Conservation (phyloP, 2,329 filamentous ascomycete species). For the Arthrobotrys pseudoclavata region DNA sequence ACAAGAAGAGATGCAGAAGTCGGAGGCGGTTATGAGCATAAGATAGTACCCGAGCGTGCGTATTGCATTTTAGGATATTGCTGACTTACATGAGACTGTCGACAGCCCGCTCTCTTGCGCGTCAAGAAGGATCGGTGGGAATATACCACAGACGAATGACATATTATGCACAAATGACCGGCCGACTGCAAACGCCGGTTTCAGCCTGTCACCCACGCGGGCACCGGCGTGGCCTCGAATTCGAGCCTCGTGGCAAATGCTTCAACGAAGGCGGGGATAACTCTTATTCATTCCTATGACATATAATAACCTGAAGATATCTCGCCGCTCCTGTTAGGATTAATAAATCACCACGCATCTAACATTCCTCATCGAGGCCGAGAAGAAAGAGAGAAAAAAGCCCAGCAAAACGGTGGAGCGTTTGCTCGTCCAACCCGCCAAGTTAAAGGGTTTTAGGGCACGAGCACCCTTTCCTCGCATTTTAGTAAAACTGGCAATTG, state of each 20-base stretch:
- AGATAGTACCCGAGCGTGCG: too few relatives aligned
- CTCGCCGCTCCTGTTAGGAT: too few relatives aligned
- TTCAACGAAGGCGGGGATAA: too few relatives aligned
- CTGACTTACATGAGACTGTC: too few relatives aligned
- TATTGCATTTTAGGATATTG: too few relatives aligned
- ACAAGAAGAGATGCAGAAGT: too few relatives aligned
- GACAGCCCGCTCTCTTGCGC: slow-evolving; percentile 29
- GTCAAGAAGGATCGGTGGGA: slow-evolving; percentile 38
- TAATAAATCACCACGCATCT: too few relatives aligned
- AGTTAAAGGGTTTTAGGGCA: neutral
- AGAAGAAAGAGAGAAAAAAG: neutral
- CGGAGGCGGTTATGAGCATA: too few relatives aligned
- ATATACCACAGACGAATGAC: neutral
- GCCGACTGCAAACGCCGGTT: slow-evolving; percentile 39
- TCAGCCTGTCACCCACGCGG: slow-evolving; percentile 29
- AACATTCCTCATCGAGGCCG: too few relatives aligned
- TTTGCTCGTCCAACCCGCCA: neutral
- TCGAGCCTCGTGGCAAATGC: slow-evolving; percentile 15
- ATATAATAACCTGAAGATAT: too few relatives aligned
- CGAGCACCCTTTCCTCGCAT: neutral
- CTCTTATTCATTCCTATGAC: too few relatives aligned
- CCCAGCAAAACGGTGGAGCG: neutral
- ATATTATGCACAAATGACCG: slow-evolving; percentile 18
- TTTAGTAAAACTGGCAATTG: neutral
- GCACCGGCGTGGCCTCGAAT: neutral